Evolutionary conservation across 2,329 filamentous ascomycete genomes (phyloP).

Genomic region (Colletotrichum sp.): DNA sequence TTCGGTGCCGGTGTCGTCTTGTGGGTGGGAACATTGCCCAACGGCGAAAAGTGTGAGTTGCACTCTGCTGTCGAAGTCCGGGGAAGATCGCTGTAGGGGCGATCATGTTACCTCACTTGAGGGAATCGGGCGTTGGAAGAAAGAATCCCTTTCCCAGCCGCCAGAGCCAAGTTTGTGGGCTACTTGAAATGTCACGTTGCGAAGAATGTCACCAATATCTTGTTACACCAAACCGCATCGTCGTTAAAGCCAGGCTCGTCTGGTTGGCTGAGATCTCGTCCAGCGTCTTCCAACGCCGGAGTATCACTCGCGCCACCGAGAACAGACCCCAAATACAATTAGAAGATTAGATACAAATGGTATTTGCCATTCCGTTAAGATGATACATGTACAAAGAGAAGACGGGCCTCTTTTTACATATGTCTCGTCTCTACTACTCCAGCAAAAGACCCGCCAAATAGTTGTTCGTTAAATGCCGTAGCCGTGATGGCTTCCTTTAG

Average conservation of each 20-base stretch:
- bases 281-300: background rate
- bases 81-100: background rate
- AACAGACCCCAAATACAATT: conserved; percentile 39
- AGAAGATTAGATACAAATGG: conserved; percentile 52
- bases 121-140: background rate
- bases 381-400: conserved; percentile 25
- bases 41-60: background rate
- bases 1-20: background rate
- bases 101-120: conserved; percentile 14
- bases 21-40: background rate
- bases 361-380: conserved; percentile 27
- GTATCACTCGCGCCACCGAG: background rate
- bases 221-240: conserved; percentile 13
- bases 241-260: conserved; percentile 19
- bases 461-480: conserved; percentile 42
- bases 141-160: background rate
- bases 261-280: background rate
- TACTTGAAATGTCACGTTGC: background rate
- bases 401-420: conserved; percentile 34
- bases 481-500: conserved; percentile 43
- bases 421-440: background rate
- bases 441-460: conserved; percentile 30
- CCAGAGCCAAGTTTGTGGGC: background rate
- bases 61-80: background rate
- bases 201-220: background rate